Base-by-base conservation (phyloP, 768 basidiomycete species). In the Boletus huronensis region DNA sequence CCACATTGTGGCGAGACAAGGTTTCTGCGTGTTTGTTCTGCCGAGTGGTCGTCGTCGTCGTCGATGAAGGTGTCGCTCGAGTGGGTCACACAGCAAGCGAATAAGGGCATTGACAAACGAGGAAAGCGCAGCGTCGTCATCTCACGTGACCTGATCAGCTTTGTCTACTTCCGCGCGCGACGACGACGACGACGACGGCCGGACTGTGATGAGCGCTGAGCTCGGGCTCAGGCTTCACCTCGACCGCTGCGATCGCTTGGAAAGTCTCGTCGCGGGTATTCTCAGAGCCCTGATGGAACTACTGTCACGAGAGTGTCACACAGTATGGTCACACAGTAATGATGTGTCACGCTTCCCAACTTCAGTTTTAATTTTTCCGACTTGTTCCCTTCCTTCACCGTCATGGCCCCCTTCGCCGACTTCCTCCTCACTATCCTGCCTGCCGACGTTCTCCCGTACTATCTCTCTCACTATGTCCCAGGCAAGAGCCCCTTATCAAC, bases 341-440 rank as follows among this genome's bases (percentile, higher is more conserved):
- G 2, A 7, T 11, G 11, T 67, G 67, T 72, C 75, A 68, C 71
- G 61, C 61, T 55, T 52, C 28, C 36, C 36, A 38, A 38, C 51
- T 63, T 46, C 50, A 17, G 41, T 50, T 60, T 54, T 60, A 8
- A 6, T 32, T 48, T 48, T 61, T 57, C 55, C 63, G 54, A 58
- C 62, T 61, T 64, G 52, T 61, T 62, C 61, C 0, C 3, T 31
- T 31, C 29, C 58, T 63, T 62, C 34, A 60, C 68, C 54, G 59
- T 71, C 75, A 89, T 90, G 88, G 77, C 81, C 68, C 78, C 82
- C 56, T 81, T 92, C 72, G 87, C 90, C 62, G 86, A 89, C 70
- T 74, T 87, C 62, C 77, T 92, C 61, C 74, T 87, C 67, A 72
- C 80, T 40, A 59, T 78, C 65, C 70, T 82, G 58, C 84, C 86